These are phyloP conservation scores for Mortierella sp. DNA, from an alignment of 371 early-diverging fungal genomes.

Conservation along the genomic window DNA sequence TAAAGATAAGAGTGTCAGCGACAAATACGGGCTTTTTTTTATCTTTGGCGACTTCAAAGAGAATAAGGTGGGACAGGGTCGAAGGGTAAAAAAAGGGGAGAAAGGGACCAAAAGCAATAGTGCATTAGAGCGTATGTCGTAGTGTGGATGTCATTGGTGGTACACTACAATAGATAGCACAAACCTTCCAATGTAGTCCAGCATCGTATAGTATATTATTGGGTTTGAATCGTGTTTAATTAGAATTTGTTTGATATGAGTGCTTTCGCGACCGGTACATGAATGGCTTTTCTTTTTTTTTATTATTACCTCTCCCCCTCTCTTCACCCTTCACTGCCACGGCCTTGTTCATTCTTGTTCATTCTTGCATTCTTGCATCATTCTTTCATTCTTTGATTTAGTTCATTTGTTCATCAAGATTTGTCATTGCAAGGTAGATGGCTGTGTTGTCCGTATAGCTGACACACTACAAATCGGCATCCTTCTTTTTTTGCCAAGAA, in stretches of 20 bases:
- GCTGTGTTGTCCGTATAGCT: too few species aligned
- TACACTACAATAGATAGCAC: background rate
- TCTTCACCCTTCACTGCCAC: background rate
- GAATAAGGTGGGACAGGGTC: too few species aligned
- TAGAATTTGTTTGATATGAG: background rate
- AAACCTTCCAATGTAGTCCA: background rate
- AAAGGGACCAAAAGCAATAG: too few species aligned
- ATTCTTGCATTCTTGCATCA: background rate
- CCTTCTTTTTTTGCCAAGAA: background rate
- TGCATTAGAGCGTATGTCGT: too few species aligned
- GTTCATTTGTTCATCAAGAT: background rate
- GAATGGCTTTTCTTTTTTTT: background rate
- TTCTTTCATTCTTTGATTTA: background rate
- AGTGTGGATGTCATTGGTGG: too few species aligned
- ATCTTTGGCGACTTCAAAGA: background rate
- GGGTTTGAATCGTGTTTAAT: background rate
- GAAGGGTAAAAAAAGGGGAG: too few species aligned
- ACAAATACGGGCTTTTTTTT: background rate
- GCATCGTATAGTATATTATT: too few species aligned
- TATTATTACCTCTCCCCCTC: background rate
- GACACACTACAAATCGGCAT: background rate
- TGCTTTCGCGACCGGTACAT: background rate
- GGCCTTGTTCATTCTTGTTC: background rate
- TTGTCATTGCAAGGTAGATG: background rate
- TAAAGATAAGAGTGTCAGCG: background rate